A percentile compares a stretch with the other conserved stretches of the same genome.
Conservation (phyloP, 2,329 filamentous ascomycete genomes). For the Xylaria sp. region DNA sequence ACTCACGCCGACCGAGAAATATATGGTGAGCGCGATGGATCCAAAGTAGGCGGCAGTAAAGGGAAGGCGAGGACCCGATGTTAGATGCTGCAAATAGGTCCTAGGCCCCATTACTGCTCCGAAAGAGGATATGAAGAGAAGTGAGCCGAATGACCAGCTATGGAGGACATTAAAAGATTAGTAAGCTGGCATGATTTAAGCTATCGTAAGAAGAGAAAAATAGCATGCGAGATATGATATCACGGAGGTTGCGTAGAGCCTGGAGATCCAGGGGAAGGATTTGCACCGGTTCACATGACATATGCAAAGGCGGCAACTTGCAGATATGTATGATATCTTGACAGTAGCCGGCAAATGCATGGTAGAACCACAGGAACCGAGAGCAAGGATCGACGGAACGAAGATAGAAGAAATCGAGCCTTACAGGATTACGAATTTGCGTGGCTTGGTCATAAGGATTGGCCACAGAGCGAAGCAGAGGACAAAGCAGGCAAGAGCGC, state of each 20-base stretch:
- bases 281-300: conserved; percentile 44
- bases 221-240: conserved; percentile 30
- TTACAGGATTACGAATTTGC: conserved; percentile 98
- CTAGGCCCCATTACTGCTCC: conserved; percentile 92
- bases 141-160: conserved; percentile 94
- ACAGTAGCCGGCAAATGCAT: conserved; percentile 30
- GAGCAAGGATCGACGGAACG: conserved; percentile 34
- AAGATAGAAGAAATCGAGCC: conserved; percentile 52
- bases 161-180: conserved; percentile 48
- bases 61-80: conserved; percentile 85
- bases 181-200: conserved; percentile 29
- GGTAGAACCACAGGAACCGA: conserved; percentile 36
- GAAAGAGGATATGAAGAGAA: conserved; percentile 91
- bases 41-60: conserved; percentile 97
- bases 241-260: conserved; percentile 36
- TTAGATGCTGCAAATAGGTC: conserved; percentile 83
- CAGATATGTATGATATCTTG: conserved; percentile 43
- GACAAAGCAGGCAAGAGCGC: conserved; percentile 90
- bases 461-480: conserved; percentile 93
- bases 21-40: conserved; percentile 88
- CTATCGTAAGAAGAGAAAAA: background rate
- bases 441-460: conserved; percentile 79
- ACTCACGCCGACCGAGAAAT: conserved; percentile 92
- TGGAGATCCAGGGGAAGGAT: conserved; percentile 43
- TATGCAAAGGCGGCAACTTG: conserved; percentile 49